Percentiles rank a stretch among this genome's conserved stretches.
phyloP scores from a whole-genome alignment of 176 grass and related monocot species.

The Lolium rigidum region DNA sequence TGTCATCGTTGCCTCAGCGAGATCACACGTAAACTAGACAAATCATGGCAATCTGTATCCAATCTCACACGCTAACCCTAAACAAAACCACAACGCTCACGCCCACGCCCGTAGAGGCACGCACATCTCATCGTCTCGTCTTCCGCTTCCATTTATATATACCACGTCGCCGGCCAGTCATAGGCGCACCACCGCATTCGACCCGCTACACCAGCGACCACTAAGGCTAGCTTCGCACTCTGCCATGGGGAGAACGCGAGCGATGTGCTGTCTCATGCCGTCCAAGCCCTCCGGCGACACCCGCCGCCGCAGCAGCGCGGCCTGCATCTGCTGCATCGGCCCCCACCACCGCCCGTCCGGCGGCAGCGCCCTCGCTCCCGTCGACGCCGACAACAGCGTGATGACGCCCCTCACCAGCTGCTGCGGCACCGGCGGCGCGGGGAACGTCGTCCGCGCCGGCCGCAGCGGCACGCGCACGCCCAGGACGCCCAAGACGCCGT shows the following conservation, averaged over 20 bases:
- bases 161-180: conserved; percentile 35
- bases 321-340: conserved; percentile 82
- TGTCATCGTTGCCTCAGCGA: conserved; percentile 8
- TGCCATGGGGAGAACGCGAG: conserved; percentile 45
- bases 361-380: neutral
- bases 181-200: neutral
- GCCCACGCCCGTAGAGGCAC: conserved; percentile 40
- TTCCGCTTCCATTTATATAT: conserved; percentile 48
- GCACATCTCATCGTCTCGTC: conserved; percentile 36
- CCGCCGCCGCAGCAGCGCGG: conserved; percentile 49
- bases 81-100: neutral
- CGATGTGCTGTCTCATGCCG: conserved; percentile 59
- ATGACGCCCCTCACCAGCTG: conserved; percentile 44
- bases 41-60: conserved; percentile 36
- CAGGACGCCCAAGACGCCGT: conserved; percentile 56
- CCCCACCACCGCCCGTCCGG: conserved; percentile 54
- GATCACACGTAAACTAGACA: neutral
- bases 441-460: neutral
- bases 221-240: neutral
- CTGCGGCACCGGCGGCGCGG: conserved; percentile 33
- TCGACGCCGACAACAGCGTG: conserved; percentile 40
- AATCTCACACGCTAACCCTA: conserved; percentile 35
- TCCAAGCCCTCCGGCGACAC: conserved; percentile 36
- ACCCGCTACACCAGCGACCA: neutral
- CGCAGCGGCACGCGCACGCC: conserved; percentile 37